phyloP scores from a whole-genome alignment of 1,139 yeast species.

The Pneumocystis oryctolagi region DNA sequence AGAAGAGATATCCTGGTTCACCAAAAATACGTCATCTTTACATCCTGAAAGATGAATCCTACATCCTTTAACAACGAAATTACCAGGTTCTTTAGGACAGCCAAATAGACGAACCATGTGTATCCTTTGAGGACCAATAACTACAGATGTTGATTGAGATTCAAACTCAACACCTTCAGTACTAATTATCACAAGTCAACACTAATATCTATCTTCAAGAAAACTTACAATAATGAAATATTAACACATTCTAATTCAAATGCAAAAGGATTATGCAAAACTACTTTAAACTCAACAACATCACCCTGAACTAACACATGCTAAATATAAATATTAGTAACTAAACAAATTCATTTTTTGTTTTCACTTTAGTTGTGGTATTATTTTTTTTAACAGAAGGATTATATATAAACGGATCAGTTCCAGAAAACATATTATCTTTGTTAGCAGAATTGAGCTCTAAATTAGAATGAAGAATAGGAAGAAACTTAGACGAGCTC shows the following conservation, averaged over 20 bases:
- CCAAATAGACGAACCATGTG: conserved; percentile 17
- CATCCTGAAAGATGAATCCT: conserved; percentile 36
- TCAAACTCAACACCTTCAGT: conserved; percentile 15
- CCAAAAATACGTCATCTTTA: conserved; percentile 24
- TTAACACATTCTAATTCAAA: conserved; percentile 51
- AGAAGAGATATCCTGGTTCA: conserved; percentile 19
- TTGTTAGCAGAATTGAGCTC: conserved; percentile 2
- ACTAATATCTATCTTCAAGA: not conserved
- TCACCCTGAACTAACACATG: conserved; percentile 14
- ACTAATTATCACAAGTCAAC: conserved; percentile 3
- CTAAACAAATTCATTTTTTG: not conserved
- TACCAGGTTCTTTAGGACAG: conserved; percentile 22
- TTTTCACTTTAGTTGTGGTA: not conserved
- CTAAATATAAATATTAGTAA: conserved; percentile 2
- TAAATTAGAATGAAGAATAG: conserved; percentile 12
- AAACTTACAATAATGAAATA: conserved; percentile 12
- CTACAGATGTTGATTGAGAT: conserved; percentile 10
- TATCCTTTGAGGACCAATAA: conserved; percentile 23
- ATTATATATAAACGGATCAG: conserved; percentile 27
- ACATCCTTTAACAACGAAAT: conserved; percentile 31
- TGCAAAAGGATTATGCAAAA: conserved; percentile 65
- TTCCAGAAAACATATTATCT: conserved; percentile 5
- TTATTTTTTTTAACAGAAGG: conserved; percentile 24
- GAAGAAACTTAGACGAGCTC: conserved; percentile 7
- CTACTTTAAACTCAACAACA: conserved; percentile 26